Evolutionary conservation across 2,329 filamentous ascomycete genomes (phyloP).

Genomic region (Didymella pomorum): DNA sequence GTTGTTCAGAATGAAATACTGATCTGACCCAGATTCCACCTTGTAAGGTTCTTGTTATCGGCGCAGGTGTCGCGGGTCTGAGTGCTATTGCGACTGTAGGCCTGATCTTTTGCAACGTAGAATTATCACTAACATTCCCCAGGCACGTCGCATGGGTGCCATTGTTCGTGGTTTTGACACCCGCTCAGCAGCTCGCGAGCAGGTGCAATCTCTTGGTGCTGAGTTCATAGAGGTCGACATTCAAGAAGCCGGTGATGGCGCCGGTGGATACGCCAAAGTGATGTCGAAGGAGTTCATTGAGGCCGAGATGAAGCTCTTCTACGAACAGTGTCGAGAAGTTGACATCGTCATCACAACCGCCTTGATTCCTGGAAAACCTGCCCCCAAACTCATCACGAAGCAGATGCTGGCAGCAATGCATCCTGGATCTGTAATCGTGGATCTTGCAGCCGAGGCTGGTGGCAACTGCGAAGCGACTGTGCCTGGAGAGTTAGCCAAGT

Average conservation of each 20-base stretch:
- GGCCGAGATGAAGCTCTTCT: slow-evolving; percentile 91
- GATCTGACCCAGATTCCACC: slow-evolving; percentile 73
- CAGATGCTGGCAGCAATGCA: slow-evolving; percentile 83
- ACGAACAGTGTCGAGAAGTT: slow-evolving; percentile 84
- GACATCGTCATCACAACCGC: slow-evolving; percentile 94
- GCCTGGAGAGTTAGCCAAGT: slow-evolving; percentile 72
- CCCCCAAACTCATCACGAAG: slow-evolving; percentile 84
- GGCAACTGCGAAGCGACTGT: slow-evolving; percentile 87
- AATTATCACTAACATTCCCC: background rate
- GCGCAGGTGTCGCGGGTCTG: slow-evolving; percentile 86
- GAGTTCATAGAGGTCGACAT: slow-evolving; percentile 90
- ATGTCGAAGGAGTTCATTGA: slow-evolving; percentile 96
- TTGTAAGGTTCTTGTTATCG: slow-evolving; percentile 89
- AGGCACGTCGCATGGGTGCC: slow-evolving; percentile 82
- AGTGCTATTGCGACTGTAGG: slow-evolving; percentile 81
- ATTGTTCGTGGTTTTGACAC: slow-evolving; percentile 93
- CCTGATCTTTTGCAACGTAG: slow-evolving; percentile 25
- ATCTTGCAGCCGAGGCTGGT: slow-evolving; percentile 85
- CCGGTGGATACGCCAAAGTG: slow-evolving; percentile 88
- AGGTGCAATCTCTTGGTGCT: slow-evolving; percentile 88
- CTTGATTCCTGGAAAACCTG: slow-evolving; percentile 84
- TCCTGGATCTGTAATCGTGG: slow-evolving; percentile 86
- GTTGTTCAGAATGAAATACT: background rate
- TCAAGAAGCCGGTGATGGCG: slow-evolving; percentile 82
- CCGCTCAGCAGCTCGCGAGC: slow-evolving; percentile 84